A percentile compares a stretch with the other conserved stretches of the same genome.
Evolutionary conservation across 2,329 filamentous ascomycete species (phyloP).

Genomic region (Neonectria neomacrospora): DNA sequence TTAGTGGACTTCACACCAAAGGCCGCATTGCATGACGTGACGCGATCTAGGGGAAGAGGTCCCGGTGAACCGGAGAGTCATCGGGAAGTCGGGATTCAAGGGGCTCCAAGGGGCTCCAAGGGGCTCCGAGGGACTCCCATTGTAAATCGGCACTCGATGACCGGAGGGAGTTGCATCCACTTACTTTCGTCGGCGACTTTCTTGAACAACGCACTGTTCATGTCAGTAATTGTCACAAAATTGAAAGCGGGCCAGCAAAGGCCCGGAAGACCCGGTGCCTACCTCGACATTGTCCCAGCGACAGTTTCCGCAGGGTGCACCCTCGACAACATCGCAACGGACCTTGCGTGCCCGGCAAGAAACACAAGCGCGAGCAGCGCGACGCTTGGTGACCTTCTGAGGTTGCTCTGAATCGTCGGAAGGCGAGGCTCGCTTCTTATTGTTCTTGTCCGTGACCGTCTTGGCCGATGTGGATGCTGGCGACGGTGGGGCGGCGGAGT

Average conservation of each 20-base stretch:
- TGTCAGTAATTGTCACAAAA: slow-evolving; percentile 32
- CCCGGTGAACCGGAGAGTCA: slow-evolving; percentile 22
- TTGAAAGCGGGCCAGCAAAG: slow-evolving; percentile 25
- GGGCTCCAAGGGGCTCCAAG: slow-evolving; percentile 9
- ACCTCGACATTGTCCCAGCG: slow-evolving; percentile 79
- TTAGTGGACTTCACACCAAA: slow-evolving; percentile 36
- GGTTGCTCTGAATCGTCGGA: slow-evolving; percentile 46
- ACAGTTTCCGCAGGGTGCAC: slow-evolving; percentile 88
- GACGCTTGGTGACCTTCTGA: slow-evolving; percentile 74
- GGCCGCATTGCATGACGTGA: slow-evolving; percentile 30
- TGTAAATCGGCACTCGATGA: slow-evolving; percentile 23
- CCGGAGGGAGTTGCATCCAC: slow-evolving; percentile 50
- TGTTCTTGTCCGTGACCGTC: slow-evolving; percentile 44
- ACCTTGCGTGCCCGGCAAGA: slow-evolving; percentile 91
- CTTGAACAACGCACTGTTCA: slow-evolving; percentile 72
- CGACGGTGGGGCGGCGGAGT: slow-evolving; percentile 43
- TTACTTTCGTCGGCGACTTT: slow-evolving; percentile 88
- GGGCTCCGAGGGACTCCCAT: slow-evolving; percentile 11
- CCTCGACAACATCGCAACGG: slow-evolving; percentile 91
- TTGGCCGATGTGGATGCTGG: slow-evolving; percentile 45
- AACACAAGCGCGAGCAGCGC: slow-evolving; percentile 91
- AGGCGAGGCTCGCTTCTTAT: slow-evolving; percentile 50
- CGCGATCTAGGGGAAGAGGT: slow-evolving; percentile 24
- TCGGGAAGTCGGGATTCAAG: slow-evolving; percentile 8
- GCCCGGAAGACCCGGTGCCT: slow-evolving; percentile 32